Evolutionary conservation across 306 rosid species (phyloP), one percentile per base, ranked within the genome.

Genomic region (Heteromeles arbutifolia): DNA sequence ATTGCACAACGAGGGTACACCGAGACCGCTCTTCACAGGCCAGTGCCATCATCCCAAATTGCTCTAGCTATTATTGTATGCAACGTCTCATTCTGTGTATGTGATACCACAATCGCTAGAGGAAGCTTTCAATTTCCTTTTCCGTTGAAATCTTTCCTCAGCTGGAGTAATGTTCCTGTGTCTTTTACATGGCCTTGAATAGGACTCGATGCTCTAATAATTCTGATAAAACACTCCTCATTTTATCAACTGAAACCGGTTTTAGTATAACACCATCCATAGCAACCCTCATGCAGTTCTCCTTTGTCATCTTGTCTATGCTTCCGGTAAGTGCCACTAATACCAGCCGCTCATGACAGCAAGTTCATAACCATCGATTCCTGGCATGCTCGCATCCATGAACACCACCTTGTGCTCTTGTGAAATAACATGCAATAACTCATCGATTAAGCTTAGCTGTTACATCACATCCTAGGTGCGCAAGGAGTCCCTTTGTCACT

Each of bases 181-280:
- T 64, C 64, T 61, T 68, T 80, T 83, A 86, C 82, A 86, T 74
- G 39, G 89, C 83, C 79, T 88, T 93, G 52, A 83, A 91, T 29
- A 90, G 85, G 81, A 94, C 84, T 29, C 90, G 86, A 21, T 85
- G 87, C 76, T 92, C 97, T n/a, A 91, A 76, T 15, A 94, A 88
- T 73, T 90, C 95, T 6, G 90, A 84, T 58, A 94, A 82, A 75
- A 86, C 87, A 67, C 83, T 81, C 80, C 92, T 85, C 98, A 94
- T 92, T 79, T 92, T 94, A 78, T 94, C 98, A 73, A 94, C 90
- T 15, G 97, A 90, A 75, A 94, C 87, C 26, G 97, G 97, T 82
- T 94, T 94, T 56, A 85, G 84, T 76, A 94, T 67, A 59, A 94
- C 84, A 70, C 98, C 97, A 69, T 90, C 83, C 85, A 94, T 87